Percentiles rank a stretch among this genome's conserved stretches.
phyloP scores from a whole-genome alignment of 148 eudicot genomes.

The Chenopodium berlandieri region DNA sequence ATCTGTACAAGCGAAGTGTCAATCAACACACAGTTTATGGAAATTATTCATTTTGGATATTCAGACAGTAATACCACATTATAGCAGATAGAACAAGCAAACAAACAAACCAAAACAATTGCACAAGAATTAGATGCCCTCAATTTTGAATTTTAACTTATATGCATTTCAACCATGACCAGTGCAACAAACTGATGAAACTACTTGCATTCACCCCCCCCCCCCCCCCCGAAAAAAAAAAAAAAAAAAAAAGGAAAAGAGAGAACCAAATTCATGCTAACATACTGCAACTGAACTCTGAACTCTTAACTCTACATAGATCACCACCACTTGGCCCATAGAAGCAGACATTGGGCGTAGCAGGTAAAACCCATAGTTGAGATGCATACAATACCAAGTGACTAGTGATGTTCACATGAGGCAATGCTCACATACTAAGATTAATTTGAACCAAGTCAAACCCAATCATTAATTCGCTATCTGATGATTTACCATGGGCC shows the following conservation, averaged over 20 bases:
- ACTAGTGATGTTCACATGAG: background rate
- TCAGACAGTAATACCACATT: too few relatives aligned
- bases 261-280: background rate
- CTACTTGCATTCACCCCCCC: background rate
- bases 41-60: too few relatives aligned
- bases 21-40: background rate
- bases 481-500: background rate
- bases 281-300: background rate
- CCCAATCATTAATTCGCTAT: background rate
- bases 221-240: too few relatives aligned
- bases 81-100: background rate
- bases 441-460: too few relatives aligned
- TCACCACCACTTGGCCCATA: background rate
- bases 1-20: slow-evolving; percentile 35
- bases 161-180: background rate
- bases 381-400: too few relatives aligned
- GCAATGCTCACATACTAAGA: background rate
- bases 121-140: background rate
- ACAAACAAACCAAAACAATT: background rate
- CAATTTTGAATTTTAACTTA: background rate
- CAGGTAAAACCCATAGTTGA: background rate
- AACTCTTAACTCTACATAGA: background rate
- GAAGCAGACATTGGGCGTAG: background rate
- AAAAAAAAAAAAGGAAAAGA: background rate
- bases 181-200: background rate